Evolutionary conservation across 345 rosid species (phyloP), one percentile per base, ranked within the genome.

Genomic region (Erysimum cheiranthoides): DNA sequence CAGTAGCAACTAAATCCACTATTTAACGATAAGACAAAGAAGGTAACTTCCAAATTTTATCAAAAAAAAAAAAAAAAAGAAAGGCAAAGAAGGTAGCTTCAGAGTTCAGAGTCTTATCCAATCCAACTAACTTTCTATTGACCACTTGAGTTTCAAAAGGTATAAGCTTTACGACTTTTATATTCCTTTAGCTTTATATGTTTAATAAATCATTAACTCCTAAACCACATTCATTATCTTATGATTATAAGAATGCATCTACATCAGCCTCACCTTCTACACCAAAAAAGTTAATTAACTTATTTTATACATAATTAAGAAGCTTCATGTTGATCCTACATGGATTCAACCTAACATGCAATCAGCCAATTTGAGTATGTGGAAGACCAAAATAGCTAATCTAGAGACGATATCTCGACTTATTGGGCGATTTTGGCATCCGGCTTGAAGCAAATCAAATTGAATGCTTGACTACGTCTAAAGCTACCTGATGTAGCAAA

Each of bases 141-240:
- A 76, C 65, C 79, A 76, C 60, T 63, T 47, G 34, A 52, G 65
- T 74, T 70, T 63, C 50, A 40, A 56, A 75, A 67, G 61, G 68
- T 13, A 11, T 62, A 28, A 54, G 51, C 75, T 70, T 77, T 64
- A 64, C 10, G 66, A 71, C 43, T 77, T 71, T 71, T 36, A 64
- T 56, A 77, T 64, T 70, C 36, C 30, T 54, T 32, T 17, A 76
- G 53, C 70, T 76, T 76, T 67, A 36, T 38, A 13, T 14, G 13
- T 74, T 66, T 47, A 21, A 60, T 35, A n/a, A 36, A 42, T 45
- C 57, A 68, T 51, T 42, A 61, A 52, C 25, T 61, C 56, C 57
- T 76, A 68, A 76, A 76, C 65, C 65, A 70, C 70, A 76, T 27
- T 64, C 67, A 70, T 63, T 77, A 70, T 28, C 58, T 54, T 54